Conservation (phyloP, 768 basidiomycete species). For the Cyathus striatus region DNA sequence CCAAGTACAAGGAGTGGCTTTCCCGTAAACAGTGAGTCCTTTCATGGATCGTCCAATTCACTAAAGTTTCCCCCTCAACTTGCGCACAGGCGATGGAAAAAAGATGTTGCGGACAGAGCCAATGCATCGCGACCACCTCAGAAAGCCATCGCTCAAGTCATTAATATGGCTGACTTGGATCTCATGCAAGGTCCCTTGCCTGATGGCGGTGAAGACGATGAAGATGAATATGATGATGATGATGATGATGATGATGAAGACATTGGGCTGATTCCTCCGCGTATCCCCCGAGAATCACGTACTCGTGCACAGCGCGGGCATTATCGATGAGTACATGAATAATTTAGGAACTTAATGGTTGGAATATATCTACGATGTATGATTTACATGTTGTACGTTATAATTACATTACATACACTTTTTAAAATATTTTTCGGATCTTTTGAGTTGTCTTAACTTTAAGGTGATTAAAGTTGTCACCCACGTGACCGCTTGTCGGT, state of each 20-base stretch:
- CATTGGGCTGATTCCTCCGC: slow-evolving; percentile 14
- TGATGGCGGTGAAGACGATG: not conserved
- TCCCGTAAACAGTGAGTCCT: slow-evolving; percentile 47
- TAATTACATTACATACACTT: too few relatives aligned
- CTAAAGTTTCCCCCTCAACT: not conserved
- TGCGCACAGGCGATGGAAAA: slow-evolving; percentile 33
- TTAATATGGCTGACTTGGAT: not conserved
- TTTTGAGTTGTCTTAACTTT: too few relatives aligned
- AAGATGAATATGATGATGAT: not conserved
- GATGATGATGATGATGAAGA: slow-evolving; percentile 13
- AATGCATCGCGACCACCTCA: not conserved
- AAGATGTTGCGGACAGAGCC: slow-evolving; percentile 19
- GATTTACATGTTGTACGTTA: too few relatives aligned
- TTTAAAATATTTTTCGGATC: too few relatives aligned
- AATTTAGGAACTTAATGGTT: not conserved
- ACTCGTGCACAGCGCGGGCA: slow-evolving; percentile 9
- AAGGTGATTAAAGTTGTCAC: too few relatives aligned
- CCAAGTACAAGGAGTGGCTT: slow-evolving; percentile 44
- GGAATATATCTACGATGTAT: too few relatives aligned
- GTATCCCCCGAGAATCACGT: slow-evolving; percentile 4
- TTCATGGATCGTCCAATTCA: not conserved
- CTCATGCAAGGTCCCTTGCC: not conserved
- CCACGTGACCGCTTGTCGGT: too few relatives aligned
- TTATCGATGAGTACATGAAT: slow-evolving; percentile 3
- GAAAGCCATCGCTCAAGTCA: not conserved